Percentiles rank a stretch among this genome's conserved stretches.
Evolutionary conservation across 1,284 basidiomycete genomes (phyloP).

Genomic region (Filobasidium uniguttulatum): DNA sequence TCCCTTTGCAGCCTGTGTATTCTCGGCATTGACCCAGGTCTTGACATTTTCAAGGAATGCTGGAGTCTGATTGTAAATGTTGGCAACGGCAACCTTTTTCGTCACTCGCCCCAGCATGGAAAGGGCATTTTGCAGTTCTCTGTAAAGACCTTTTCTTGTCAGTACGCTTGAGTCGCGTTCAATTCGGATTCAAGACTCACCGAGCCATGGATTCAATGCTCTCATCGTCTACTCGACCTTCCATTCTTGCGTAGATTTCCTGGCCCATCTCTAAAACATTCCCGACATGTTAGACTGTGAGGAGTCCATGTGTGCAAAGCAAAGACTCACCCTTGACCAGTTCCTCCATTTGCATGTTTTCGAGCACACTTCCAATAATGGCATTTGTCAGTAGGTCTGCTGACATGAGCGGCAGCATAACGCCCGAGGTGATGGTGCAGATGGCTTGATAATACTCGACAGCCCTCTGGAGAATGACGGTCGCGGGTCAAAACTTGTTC

Average conservation of each 20-base stretch:
- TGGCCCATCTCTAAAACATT: constrained; percentile 62
- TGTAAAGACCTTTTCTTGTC: constrained; percentile 3
- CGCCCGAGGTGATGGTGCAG: constrained; percentile 77
- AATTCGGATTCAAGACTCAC: constrained; percentile 18
- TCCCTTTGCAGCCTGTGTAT: constrained; percentile 61
- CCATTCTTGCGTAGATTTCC: constrained; percentile 57
- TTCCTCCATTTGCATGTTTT: constrained; percentile 97
- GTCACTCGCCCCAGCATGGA: constrained; percentile 88
- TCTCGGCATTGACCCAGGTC: constrained; percentile 64
- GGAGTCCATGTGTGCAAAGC: constrained; percentile 19
- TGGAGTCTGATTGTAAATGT: constrained; percentile 80
- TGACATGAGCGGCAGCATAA: constrained; percentile 91
- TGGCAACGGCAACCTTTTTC: constrained; percentile 90
- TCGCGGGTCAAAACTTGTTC: no score
- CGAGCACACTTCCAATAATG: constrained; percentile 85
- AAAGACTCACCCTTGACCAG: constrained; percentile 48
- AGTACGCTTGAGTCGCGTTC: not conserved
- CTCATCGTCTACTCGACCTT: constrained; percentile 25
- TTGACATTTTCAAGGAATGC: constrained; percentile 82
- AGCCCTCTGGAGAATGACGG: constrained; percentile 62
- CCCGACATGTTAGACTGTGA: not conserved
- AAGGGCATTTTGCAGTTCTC: constrained; percentile 68
- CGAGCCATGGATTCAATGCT: constrained; percentile 89
- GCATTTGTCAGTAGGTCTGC: constrained; percentile 93
- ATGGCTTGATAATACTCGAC: constrained; percentile 93